Evolutionary conservation across 2,329 filamentous ascomycete species (phyloP).

Genomic region (Berkeleyomyces rouxiae): DNA sequence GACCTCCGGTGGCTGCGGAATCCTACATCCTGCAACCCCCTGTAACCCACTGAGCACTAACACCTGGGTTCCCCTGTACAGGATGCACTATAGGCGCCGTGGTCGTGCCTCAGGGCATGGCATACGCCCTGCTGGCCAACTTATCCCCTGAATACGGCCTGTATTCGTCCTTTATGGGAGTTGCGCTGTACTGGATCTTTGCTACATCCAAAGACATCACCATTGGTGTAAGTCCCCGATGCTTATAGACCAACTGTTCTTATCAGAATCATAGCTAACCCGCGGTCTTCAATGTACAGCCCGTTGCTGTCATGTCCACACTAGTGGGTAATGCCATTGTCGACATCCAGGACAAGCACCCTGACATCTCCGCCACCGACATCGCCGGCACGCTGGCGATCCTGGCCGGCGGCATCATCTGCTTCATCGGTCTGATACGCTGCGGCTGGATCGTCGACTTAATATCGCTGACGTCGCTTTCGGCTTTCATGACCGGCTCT

Average conservation of each 20-base stretch:
- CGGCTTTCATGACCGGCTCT: slow-evolving; percentile 93
- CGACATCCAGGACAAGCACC: slow-evolving; percentile 39
- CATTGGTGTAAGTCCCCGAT: slow-evolving; percentile 52
- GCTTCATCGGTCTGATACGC: slow-evolving; percentile 61
- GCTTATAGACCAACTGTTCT: neutral
- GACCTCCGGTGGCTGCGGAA: neutral
- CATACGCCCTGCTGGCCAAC: slow-evolving; percentile 32
- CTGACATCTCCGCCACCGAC: slow-evolving; percentile 42
- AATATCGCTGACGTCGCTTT: slow-evolving; percentile 78
- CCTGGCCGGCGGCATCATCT: slow-evolving; percentile 60
- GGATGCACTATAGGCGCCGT: slow-evolving; percentile 33
- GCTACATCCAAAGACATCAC: slow-evolving; percentile 98
- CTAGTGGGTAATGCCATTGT: slow-evolving; percentile 69
- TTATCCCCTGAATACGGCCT: slow-evolving; percentile 33
- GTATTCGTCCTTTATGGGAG: slow-evolving; percentile 82
- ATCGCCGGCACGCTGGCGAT: slow-evolving; percentile 68
- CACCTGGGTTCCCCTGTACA: neutral
- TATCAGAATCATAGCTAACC: slow-evolving; percentile 5
- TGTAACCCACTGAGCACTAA: neutral
- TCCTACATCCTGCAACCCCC: neutral
- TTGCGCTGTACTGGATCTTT: slow-evolving; percentile 92
- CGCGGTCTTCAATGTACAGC: slow-evolving; percentile 29
- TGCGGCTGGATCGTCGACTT: slow-evolving; percentile 85
- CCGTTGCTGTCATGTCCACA: slow-evolving; percentile 89
- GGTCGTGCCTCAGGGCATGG: slow-evolving; percentile 39